phyloP scores from a whole-genome alignment of 257 asterid genomes.

The Mitragyna speciosa region DNA sequence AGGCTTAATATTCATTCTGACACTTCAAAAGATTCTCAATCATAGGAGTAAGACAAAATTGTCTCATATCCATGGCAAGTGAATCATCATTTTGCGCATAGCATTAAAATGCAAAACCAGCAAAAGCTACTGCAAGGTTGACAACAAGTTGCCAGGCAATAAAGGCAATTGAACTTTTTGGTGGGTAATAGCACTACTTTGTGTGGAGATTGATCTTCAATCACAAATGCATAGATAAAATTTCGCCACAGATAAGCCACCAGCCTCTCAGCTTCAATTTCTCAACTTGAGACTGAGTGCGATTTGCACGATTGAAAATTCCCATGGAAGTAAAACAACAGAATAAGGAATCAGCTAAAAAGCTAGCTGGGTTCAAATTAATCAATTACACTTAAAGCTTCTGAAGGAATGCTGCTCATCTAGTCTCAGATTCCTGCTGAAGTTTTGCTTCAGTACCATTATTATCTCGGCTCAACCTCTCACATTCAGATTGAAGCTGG shows the following conservation, averaged over 20 bases:
- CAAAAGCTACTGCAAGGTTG: not conserved
- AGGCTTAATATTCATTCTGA: not conserved
- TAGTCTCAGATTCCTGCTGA: conserved; percentile 7
- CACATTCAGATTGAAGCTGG: conserved; percentile 12
- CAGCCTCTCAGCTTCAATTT: not conserved
- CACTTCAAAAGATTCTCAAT: not conserved
- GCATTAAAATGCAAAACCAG: not conserved
- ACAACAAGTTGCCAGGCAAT: not conserved
- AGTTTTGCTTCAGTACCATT: not conserved
- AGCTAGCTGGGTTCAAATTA: not conserved
- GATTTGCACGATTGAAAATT: not conserved
- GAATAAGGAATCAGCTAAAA: not conserved
- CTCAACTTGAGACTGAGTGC: not conserved
- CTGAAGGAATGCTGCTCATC: not conserved
- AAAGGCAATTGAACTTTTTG: not conserved
- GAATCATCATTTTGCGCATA: not conserved
- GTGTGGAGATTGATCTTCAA: not conserved
- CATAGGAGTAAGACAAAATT: not conserved
- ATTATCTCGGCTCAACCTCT: conserved; percentile 6
- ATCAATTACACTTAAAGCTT: not conserved
- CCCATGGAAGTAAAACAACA: not conserved
- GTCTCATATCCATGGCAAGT: not conserved
- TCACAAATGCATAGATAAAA: not conserved
- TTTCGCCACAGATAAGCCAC: conserved; percentile 5
- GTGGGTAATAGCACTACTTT: not conserved